These are phyloP conservation scores for Coniella lustricola DNA, from an alignment of 2,329 filamentous ascomycete species.

Conservation along the genomic window DNA sequence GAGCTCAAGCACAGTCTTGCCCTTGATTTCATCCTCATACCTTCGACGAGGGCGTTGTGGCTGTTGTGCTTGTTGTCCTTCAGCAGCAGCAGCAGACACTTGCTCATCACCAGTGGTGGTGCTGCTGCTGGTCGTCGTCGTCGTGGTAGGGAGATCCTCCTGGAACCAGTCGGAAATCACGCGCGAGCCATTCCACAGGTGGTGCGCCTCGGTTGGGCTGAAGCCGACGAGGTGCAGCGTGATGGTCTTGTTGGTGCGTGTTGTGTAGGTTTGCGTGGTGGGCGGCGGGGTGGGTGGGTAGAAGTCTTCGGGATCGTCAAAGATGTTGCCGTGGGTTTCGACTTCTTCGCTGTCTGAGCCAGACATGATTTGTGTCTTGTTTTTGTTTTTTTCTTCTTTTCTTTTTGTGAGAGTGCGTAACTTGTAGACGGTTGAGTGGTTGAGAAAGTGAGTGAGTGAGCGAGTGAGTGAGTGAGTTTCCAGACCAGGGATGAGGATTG, in stretches of 20 bases:
- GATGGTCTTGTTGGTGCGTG: conserved; percentile 58
- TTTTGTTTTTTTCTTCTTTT: not conserved
- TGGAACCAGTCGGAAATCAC: conserved; percentile 75
- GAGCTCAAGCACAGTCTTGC: conserved; percentile 74
- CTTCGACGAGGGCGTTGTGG: too few species aligned
- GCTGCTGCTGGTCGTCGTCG: too few species aligned
- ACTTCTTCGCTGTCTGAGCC: conserved; percentile 28
- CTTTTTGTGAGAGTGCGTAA: not conserved
- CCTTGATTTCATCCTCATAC: conserved; percentile 44
- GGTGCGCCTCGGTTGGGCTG: conserved; percentile 83
- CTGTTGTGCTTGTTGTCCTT: too few species aligned
- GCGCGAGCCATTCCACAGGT: conserved; percentile 85
- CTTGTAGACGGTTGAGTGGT: not conserved
- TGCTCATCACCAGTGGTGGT: too few species aligned
- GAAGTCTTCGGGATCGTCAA: conserved; percentile 75
- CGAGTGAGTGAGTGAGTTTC: too few species aligned
- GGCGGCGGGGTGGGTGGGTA: conserved; percentile 71
- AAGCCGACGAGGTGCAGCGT: conserved; percentile 76
- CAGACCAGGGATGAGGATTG: too few species aligned
- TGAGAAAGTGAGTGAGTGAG: too few species aligned
- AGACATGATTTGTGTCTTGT: not conserved
- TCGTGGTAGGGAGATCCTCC: too few species aligned
- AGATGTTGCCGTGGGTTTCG: conserved; percentile 45
- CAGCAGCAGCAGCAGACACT: too few species aligned
- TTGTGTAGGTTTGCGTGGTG: conserved; percentile 64